A percentile compares a stretch with the other conserved stretches of the same genome.
Conservation (phyloP, 495 filamentous ascomycete genomes). For the Tuber microsphaerosporum region DNA sequence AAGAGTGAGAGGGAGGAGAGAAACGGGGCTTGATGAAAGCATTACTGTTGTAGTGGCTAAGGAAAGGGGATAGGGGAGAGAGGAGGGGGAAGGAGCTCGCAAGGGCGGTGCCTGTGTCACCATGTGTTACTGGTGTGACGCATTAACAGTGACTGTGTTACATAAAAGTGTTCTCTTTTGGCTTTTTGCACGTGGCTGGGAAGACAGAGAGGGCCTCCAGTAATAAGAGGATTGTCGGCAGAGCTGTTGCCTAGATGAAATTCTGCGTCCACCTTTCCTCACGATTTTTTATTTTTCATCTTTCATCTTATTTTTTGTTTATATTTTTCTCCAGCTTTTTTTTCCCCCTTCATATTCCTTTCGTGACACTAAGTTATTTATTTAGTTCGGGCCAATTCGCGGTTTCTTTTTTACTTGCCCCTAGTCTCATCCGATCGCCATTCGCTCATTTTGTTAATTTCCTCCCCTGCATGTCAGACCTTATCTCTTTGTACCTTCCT, state of each 20-base stretch:
- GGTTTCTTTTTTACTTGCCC: not conserved
- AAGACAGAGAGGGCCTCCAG: not conserved
- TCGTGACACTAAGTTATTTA: not conserved
- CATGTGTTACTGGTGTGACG: not conserved
- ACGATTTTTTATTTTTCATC: not conserved
- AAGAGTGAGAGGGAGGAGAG: not conserved
- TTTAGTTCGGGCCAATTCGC: not conserved
- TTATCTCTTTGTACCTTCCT: not conserved
- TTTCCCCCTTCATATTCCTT: not conserved
- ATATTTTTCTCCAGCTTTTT: not conserved
- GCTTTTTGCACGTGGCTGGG: not conserved
- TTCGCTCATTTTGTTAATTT: not conserved
- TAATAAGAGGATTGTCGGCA: not conserved
- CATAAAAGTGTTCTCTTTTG: not conserved
- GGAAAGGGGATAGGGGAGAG: not conserved
- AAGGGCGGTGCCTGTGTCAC: not conserved
- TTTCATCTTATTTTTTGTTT: not conserved
- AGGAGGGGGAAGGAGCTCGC: not conserved
- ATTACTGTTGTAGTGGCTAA: not conserved
- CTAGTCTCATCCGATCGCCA: not conserved
- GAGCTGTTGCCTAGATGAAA: constrained; percentile 1
- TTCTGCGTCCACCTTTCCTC: not conserved
- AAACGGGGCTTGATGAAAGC: not conserved
- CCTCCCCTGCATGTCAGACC: not conserved
- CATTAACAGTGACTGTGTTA: not conserved